Evolutionary conservation across 2,329 filamentous ascomycete genomes (phyloP).

Genomic region (Penicillium sp.): DNA sequence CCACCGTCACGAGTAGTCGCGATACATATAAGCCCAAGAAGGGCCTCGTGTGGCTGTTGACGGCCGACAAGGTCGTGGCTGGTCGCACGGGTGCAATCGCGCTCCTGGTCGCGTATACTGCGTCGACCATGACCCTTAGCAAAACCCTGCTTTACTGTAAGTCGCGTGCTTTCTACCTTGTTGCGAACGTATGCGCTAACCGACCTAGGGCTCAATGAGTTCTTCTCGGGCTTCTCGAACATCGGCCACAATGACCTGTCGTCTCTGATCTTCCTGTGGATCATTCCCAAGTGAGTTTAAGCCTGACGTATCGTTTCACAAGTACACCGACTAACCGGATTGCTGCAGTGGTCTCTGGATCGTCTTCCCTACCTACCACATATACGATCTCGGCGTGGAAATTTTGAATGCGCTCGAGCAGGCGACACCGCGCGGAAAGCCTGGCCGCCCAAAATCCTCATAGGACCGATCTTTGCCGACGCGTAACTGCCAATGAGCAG

Average conservation of each 20-base stretch:
- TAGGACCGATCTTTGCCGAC: constrained; percentile 9
- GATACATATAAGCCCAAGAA: constrained; percentile 27
- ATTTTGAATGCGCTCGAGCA: constrained; percentile 56
- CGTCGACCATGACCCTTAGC: constrained; percentile 60
- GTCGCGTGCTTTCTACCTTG: neutral
- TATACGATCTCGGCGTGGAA: constrained; percentile 56
- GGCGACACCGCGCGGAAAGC: constrained; percentile 24
- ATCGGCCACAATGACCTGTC: constrained; percentile 57
- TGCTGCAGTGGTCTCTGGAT: constrained; percentile 58
- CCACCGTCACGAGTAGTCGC: constrained; percentile 28
- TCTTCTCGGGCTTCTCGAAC: constrained; percentile 56
- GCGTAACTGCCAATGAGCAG: neutral
- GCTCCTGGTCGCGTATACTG: constrained; percentile 55
- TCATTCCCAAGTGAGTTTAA: constrained; percentile 60
- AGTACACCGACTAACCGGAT: constrained; percentile 13
- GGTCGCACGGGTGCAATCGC: constrained; percentile 53
- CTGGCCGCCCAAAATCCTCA: constrained; percentile 29
- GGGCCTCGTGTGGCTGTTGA: constrained; percentile 43
- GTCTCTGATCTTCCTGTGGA: constrained; percentile 56
- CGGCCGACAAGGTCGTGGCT: constrained; percentile 48
- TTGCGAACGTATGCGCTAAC: neutral
- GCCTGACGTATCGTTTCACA: neutral
- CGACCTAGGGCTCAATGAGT: constrained; percentile 53
- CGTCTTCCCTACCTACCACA: constrained; percentile 59
- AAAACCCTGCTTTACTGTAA: constrained; percentile 66